phyloP scores from a whole-genome alignment of 495 filamentous ascomycete genomes.

The Penicillium daleae region DNA sequence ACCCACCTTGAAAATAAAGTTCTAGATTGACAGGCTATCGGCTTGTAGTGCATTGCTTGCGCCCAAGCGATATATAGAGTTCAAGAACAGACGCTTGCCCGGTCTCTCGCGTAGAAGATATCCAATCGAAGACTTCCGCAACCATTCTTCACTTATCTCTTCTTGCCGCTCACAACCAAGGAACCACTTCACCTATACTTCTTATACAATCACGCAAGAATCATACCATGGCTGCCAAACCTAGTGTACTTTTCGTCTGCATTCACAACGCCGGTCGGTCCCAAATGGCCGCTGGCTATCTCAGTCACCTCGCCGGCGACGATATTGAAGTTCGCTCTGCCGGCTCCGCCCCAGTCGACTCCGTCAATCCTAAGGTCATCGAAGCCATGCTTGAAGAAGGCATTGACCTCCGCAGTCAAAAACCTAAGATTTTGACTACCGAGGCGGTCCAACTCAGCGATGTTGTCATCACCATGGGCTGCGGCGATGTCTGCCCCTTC shows the following conservation, averaged over 20 bases:
- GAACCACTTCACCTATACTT: constrained; percentile 11
- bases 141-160: background rate
- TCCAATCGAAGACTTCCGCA: constrained; percentile 1
- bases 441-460: constrained; percentile 32
- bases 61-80: constrained; percentile 19
- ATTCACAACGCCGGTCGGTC: constrained; percentile 38
- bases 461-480: constrained; percentile 37
- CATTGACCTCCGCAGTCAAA: constrained; percentile 33
- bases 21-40: constrained; percentile 13
- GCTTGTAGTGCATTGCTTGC: constrained; percentile 11
- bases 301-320: constrained; percentile 30
- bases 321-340: constrained; percentile 34
- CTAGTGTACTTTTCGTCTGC: constrained; percentile 37
- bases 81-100: constrained; percentile 12
- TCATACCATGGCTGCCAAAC: constrained; percentile 27
- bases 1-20: constrained; percentile 11
- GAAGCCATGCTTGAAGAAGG: constrained; percentile 39
- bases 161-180: constrained; percentile 15
- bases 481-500: constrained; percentile 36
- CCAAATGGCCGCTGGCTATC: constrained; percentile 37
- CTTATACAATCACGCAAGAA: constrained; percentile 12
- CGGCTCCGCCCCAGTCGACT: constrained; percentile 32
- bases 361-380: constrained; percentile 32
- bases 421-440: constrained; percentile 31
- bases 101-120: constrained; percentile 1